Base-by-base conservation (phyloP, 2,329 filamentous ascomycete genomes). In the Colletotrichum higginsianum region DNA sequence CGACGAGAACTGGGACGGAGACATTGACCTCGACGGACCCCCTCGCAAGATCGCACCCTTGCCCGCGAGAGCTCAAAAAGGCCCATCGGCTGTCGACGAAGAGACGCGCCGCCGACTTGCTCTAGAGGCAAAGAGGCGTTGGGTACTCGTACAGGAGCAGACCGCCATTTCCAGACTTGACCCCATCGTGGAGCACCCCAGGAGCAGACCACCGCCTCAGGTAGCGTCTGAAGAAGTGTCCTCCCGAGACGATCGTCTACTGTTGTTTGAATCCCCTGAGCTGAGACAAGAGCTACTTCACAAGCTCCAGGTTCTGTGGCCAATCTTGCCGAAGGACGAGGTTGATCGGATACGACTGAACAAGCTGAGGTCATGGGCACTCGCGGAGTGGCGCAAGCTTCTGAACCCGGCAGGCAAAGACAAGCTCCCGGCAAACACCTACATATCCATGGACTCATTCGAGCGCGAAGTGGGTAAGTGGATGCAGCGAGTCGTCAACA, bases 341-440 rank as follows among this genome's bases (percentile, higher is more conserved):
- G 38, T 42, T 12, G 35, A 42, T 42, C 38, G 38, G n/a, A 8
- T 57, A 42, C 55, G 35, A 13, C 16, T 57, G 38, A 57, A 57
- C n/a, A 42, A 42, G 4, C n/a, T 57, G 35, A 42, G 55, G n/a
- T 21, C 55, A 18, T 42, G 40, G 55, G 21, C 55, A 16, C 38
- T 57, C n/a, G 38, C n/a, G 38, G 55, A 42, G 40, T 42, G 55
- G 55, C 55, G 38, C n/a, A 21, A 42, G 13, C 55, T 42, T 21
- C 6, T 57, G 35, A 23, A 16, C 4, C 55, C 38, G 13, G n/a
- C 38, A n/a, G 38, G 38, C n/a, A 57, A 18, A 15, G n/a, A 21
- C 35, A 2, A 13, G 55, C 55, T 57, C n/a, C 55, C 38, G 4
- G n/a, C 38, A 4, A 42, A 57, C 23, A 23, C 35, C n/a, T 57